Percentiles rank a stretch among this genome's conserved stretches.
phyloP scores from a whole-genome alignment of 1,284 basidiomycete species.

The Uromyces viciae-fabae region DNA sequence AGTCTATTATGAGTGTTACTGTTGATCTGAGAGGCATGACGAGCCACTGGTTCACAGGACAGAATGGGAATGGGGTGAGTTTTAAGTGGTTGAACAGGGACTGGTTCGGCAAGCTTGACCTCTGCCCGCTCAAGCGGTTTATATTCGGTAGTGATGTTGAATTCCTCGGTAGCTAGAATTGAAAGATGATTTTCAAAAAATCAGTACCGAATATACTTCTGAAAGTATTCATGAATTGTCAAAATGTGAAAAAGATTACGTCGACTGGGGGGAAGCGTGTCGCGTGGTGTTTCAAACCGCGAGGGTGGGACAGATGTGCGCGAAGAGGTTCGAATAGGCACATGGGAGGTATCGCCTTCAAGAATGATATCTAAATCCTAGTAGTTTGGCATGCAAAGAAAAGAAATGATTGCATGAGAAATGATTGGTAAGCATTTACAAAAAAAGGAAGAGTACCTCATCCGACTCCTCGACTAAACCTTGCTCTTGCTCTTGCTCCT shows the following conservation, averaged over 20 bases:
- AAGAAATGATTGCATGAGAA: not conserved
- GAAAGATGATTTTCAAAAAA: not conserved
- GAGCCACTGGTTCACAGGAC: not conserved
- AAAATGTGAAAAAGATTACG: conserved; percentile 12
- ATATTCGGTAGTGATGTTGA: conserved; percentile 39
- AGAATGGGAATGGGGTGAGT: not conserved
- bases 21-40: not conserved
- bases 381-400: not conserved
- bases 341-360: conserved; percentile 29
- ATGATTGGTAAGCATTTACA: not conserved
- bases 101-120: conserved; percentile 13
- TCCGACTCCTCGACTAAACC: conserved; percentile 29
- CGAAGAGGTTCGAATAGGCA: conserved; percentile 9
- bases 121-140: conserved; percentile 39
- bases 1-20: conserved; percentile 23
- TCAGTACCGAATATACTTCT: not conserved
- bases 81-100: conserved; percentile 10
- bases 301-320: not conserved
- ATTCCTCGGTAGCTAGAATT: conserved; percentile 19
- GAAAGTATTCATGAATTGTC: not conserved
- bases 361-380: conserved; percentile 44
- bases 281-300: conserved; percentile 24
- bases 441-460: not conserved
- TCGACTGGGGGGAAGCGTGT: conserved; percentile 13
- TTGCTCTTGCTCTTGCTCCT: conserved; percentile 26